Conservation (phyloP, 371 early-diverging fungal species). For the Rhizomucor pusillus region DNA sequence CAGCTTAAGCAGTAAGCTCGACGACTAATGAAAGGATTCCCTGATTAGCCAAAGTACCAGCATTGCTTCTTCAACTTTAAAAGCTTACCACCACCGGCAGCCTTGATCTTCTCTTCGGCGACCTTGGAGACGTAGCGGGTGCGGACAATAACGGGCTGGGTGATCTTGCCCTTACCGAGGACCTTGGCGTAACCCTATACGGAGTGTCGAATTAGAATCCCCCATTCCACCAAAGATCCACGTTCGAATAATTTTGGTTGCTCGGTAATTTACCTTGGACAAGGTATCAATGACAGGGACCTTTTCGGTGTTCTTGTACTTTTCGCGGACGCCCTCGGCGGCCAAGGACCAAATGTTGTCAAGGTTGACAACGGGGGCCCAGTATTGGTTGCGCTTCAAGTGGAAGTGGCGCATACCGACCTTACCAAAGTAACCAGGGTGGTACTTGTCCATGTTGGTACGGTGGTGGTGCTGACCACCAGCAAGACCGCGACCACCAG, state of each 20-base stretch:
- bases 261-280: conserved; percentile 56
- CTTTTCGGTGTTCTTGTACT: conserved; percentile 86
- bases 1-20: conserved; percentile 53
- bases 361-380: conserved; percentile 89
- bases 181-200: conserved; percentile 97
- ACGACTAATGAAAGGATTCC: no score
- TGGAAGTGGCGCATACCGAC: conserved; percentile 99
- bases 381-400: conserved; percentile 91
- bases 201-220: no score
- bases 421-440: conserved; percentile 99
- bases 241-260: not conserved
- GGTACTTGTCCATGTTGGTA: conserved; percentile 99
- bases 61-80: no score
- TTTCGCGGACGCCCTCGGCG: conserved; percentile 85
- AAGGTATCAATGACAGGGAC: conserved; percentile 95
- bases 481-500: conserved; percentile 99
- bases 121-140: conserved; percentile 92
- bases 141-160: conserved; percentile 98
- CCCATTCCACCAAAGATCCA: no score
- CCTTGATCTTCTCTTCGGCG: conserved; percentile 99
- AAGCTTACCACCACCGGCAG: conserved; percentile 87
- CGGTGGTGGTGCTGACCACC: conserved; percentile 99
- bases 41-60: no score
- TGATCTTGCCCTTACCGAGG: conserved; percentile 93
- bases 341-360: conserved; percentile 96